Conservation (phyloP, 176 grass and related monocot genomes). For the Poa annua region DNA sequence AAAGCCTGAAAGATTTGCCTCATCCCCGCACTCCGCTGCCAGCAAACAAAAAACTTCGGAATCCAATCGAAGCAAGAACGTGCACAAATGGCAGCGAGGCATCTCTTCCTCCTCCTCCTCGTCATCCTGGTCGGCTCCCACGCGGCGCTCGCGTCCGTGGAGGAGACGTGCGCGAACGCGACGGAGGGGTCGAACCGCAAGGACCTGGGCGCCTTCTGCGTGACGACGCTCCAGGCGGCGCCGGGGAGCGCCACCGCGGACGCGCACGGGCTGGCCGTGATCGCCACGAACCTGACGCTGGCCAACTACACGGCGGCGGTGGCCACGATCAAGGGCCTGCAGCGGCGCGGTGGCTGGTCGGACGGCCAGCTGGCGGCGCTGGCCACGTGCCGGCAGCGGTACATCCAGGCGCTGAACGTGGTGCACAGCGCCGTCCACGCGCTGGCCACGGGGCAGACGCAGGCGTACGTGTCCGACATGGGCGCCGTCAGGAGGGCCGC, state of each 20-base stretch:
- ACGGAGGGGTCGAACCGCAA: not conserved
- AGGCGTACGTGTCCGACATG: constrained; percentile 47
- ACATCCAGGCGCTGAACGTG: constrained; percentile 54
- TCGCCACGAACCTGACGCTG: constrained; percentile 61
- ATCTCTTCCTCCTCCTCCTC: not conserved
- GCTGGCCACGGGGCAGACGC: not conserved
- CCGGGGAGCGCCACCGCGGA: constrained; percentile 47
- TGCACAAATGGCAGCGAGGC: constrained; percentile 33
- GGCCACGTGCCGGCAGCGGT: constrained; percentile 39
- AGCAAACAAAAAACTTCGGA: not conserved
- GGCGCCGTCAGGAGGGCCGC: constrained; percentile 26
- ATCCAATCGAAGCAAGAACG: constrained; percentile 4
- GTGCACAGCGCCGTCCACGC: constrained; percentile 61
- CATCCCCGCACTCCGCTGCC: not conserved
- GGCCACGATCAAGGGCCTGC: constrained; percentile 41
- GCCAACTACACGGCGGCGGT: constrained; percentile 56
- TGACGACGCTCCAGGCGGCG: constrained; percentile 38
- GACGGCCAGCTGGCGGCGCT: constrained; percentile 26
- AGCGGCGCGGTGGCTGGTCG: constrained; percentile 34
- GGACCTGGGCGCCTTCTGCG: constrained; percentile 46
- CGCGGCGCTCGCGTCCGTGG: constrained; percentile 3
- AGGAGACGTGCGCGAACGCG: constrained; percentile 46
- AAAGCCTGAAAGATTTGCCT: not conserved
- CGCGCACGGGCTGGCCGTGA: constrained; percentile 40
- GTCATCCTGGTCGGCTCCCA: not conserved